Percentiles rank a stretch among this genome's conserved stretches.
Evolutionary conservation across 2,329 filamentous ascomycete species (phyloP).

Genomic region (Diaporthe australafricana): DNA sequence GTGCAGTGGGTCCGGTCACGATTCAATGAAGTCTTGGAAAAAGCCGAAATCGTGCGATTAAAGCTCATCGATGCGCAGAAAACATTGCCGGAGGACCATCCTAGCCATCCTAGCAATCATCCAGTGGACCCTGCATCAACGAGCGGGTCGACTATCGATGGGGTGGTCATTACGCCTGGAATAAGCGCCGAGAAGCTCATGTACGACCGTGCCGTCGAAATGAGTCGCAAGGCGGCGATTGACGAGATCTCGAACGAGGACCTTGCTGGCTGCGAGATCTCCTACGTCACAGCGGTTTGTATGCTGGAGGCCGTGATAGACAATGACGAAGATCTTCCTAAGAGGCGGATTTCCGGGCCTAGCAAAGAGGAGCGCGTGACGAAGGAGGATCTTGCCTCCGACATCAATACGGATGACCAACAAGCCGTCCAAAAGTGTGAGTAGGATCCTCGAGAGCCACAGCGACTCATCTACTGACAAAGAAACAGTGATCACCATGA

Average conservation of each 20-base stretch:
- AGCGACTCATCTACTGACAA: slow-evolving; percentile 42
- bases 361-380: slow-evolving; percentile 57
- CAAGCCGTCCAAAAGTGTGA: slow-evolving; percentile 79
- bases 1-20: slow-evolving; percentile 95
- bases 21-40: slow-evolving; percentile 97
- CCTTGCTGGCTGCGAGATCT: slow-evolving; percentile 86
- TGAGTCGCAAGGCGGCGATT: slow-evolving; percentile 94
- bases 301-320: slow-evolving; percentile 97
- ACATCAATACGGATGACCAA: slow-evolving; percentile 76
- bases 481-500: slow-evolving; percentile 70
- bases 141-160: slow-evolving; percentile 76
- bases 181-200: slow-evolving; percentile 96
- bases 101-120: slow-evolving; percentile 86
- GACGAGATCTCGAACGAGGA: slow-evolving; percentile 96
- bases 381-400: slow-evolving; percentile 56
- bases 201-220: slow-evolving; percentile 97
- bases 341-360: slow-evolving; percentile 51
- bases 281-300: slow-evolving; percentile 91
- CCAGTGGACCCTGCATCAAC: slow-evolving; percentile 67
- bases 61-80: slow-evolving; percentile 89
- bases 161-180: slow-evolving; percentile 86
- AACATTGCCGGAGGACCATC: slow-evolving; percentile 84
- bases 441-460: slow-evolving; percentile 44
- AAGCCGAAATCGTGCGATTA: slow-evolving; percentile 92
- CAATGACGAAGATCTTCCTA: slow-evolving; percentile 72